These are phyloP conservation scores for Abrus precatorius DNA, from an alignment of 306 rosid species.

Conservation along the genomic window DNA sequence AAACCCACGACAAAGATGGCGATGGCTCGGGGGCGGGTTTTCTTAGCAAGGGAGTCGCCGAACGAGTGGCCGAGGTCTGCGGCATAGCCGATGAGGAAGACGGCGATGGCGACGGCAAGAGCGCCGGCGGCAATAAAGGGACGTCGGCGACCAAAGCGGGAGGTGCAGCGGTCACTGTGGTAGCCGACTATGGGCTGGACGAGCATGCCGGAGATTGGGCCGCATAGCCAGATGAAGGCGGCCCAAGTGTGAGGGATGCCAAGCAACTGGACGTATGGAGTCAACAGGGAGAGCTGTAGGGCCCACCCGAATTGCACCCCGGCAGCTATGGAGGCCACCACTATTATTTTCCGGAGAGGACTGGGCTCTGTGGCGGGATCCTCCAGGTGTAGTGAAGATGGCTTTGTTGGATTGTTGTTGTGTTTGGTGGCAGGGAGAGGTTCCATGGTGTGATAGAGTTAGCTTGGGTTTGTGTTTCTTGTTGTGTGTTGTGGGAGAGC, in stretches of 20 bases:
- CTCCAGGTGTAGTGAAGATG: conserved; percentile 54
- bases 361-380: conserved; percentile 7
- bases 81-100: conserved; percentile 84
- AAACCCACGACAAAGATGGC: conserved; percentile 72
- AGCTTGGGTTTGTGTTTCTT: background rate
- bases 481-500: conserved; percentile 19
- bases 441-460: conserved; percentile 33
- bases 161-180: conserved; percentile 83
- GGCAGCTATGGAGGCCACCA: conserved; percentile 84
- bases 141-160: conserved; percentile 90
- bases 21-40: conserved; percentile 65
- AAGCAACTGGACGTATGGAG: conserved; percentile 83
- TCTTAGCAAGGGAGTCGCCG: conserved; percentile 52
- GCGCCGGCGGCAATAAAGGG: conserved; percentile 80
- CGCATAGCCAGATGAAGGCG: conserved; percentile 90
- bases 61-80: conserved; percentile 77
- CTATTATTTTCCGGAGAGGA: conserved; percentile 59
- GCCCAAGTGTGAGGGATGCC: conserved; percentile 82
- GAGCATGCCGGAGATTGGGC: conserved; percentile 84
- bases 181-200: conserved; percentile 90
- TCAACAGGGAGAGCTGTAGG: conserved; percentile 75
- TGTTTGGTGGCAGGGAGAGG: conserved; percentile 44
- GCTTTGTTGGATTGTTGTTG: conserved; percentile 20
- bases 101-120: conserved; percentile 62
- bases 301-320: conserved; percentile 97